Evolutionary conservation across 1,139 yeast genomes (phyloP), one percentile per base, ranked within the genome.

Genomic region (Zygotorulaspora mrakii): DNA sequence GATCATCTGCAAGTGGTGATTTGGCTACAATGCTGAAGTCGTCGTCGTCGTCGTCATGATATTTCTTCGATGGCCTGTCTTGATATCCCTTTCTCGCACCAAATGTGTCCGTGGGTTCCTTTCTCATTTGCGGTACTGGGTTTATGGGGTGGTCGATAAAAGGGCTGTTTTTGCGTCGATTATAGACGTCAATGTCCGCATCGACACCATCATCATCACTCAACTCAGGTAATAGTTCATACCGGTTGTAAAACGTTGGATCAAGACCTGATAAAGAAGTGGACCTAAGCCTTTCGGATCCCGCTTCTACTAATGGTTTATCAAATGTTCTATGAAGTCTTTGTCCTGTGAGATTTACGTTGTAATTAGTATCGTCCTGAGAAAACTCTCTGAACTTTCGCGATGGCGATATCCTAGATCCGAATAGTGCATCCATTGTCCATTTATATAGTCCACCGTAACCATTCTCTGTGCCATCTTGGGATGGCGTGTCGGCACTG

Each of bases 381-480:
- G 58, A 43, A 29, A 47, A 48, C 30, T 48, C 49, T 31, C 40
- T 49, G 38, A 54, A 59, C 36, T 56, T 57, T 35, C 48, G 45
- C 2, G 58, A 53, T 13, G 62, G 62, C 3, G 61, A 54, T 12
- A 47, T 42, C 12, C 46, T 35, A 16, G 51, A 44, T 6, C 57
- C 57, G 44, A 60, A 57, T 26, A 60, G 34, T 2, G 65, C 62
- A 42, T 60, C 65, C 39, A 52, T 46, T 1, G 61, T 53, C 65
- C 65, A 60, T 39, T 45, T 48, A 33, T 52, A 56, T 4, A 59
- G 40, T 3, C 55, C 56, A 9, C 38, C 36, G 13, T 37, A 37
- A 5, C 47, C 47, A 8, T 37, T 36, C 13, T 47, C 46, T 9
- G 54, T 48, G 30, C 42, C 46, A 10, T 50, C 53, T 18, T 40